Base-by-base conservation (phyloP, 2,329 filamentous ascomycete species). In the Colletotrichum filicis region DNA sequence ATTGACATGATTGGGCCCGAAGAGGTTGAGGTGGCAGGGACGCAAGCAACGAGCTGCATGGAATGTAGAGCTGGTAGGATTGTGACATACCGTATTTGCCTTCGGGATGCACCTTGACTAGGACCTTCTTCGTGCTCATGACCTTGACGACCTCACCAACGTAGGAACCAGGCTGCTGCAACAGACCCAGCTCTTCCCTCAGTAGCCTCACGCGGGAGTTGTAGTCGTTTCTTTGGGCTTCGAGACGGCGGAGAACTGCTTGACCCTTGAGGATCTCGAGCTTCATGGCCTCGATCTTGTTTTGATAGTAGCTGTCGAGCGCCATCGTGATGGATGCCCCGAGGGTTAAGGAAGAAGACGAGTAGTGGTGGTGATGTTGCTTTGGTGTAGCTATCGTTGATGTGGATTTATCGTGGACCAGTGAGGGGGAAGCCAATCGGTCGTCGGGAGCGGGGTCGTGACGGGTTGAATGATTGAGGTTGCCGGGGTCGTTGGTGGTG, bases 261-360 rank as follows among this genome's bases (percentile, higher is more conserved):
- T 99, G 97, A 69, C 97, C 96, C 86, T 98, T 96, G 83, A 99
- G 96, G 83, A 99, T 99, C 91, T 99, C 96, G 84, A 99, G 95
- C 93, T 98, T 98, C 94, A 98, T 98, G 84, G 94, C 92, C 94
- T 99, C 97, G 87, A 98, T 98, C 90, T 99, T 99, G 90, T 98
- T 98, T 87, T 97, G 94, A 85, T 97, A 99, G 88, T 98, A 99
- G 86, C 94, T 97, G 86, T 98, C 97, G 87, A 99, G 94, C 91
- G 96, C 95, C 97, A 99, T 99, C 83, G 82, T 92, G 90, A 84
- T 83, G 80, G 76, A 68, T 68, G 69, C 69, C 61, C 64, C 65
- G 57, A 60, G 60, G 53, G 52, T 53, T 53, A 60, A 11, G 76
- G 70, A 76, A 77, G 46, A 24, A 72, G 59, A 46, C 30, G 14